Evolutionary conservation across 1,284 basidiomycete species (phyloP), one percentile per base, ranked within the genome.

Genomic region (Tilletia caries): DNA sequence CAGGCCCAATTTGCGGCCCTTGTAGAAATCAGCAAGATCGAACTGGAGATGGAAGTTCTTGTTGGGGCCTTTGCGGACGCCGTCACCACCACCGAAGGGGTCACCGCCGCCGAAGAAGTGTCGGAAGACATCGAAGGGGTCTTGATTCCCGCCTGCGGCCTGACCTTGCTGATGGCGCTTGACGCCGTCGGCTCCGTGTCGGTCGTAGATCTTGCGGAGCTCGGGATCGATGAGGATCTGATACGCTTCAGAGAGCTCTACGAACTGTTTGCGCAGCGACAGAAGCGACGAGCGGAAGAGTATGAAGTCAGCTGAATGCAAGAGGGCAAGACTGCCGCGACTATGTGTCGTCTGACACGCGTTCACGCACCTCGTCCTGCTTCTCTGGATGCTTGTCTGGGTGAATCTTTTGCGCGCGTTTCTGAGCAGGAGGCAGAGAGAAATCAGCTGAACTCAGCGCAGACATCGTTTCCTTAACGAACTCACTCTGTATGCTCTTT

Each of bases 231-330:
- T 75, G 13, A 83, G 73, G 10, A 74, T 72, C 69, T 83, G 80
- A 62, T 83, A 83, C 12, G 81, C 81, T 46, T 83, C 81, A 44
- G 76, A 78, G 32, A 83, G 71, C 89, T 84, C 86, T 83, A 83
- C 76, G 20, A 82, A 82, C 71, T 62, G 58, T 33, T 32, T 15
- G 13, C n/a, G n/a, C n/a, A n/a, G n/a, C n/a, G n/a, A 8, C 10
- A 44, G 41, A 44, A 10, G 41, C 41, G 41, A 44, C 41, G 41
- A 44, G 41, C 41, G 18, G n/a, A n/a, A n/a, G n/a, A n/a, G n/a
- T 29, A 50, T 54, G 13, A 27, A 41, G n/a, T 23, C 18, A 27
- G 18, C 29, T 23, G 25, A 54, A 13, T 15, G 52, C 12, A 27
- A 2, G 10, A 29, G 52, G 41, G 37, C 8, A 6, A 41, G 37